Conservation (phyloP, 1,284 basidiomycete species). For the Microbotryomycetes sp. region DNA sequence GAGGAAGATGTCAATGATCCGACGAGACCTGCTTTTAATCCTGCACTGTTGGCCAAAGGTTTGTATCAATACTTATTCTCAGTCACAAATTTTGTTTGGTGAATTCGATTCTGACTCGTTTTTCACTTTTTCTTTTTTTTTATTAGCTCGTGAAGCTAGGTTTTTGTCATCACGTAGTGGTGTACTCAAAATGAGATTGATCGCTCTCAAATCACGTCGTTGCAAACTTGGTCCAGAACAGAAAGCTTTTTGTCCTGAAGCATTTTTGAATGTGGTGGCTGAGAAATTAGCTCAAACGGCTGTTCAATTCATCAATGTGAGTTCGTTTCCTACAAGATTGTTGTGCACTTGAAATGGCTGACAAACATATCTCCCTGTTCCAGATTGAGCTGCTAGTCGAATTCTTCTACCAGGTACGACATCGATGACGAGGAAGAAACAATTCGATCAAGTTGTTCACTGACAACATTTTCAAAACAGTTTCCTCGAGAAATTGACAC, state of each 20-base stretch:
- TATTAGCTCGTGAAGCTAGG: constrained; percentile 78
- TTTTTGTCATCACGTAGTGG: constrained; percentile 73
- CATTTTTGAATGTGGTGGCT: constrained; percentile 91
- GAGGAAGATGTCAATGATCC: constrained; percentile 49
- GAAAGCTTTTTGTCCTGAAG: constrained; percentile 88
- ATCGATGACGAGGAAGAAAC: no score
- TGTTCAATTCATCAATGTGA: constrained; percentile 84
- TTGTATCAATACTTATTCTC: constrained; percentile 37
- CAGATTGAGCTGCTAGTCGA: constrained; percentile 90
- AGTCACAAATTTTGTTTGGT: not conserved
- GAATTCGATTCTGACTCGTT: constrained; percentile 5
- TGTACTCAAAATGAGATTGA: constrained; percentile 75
- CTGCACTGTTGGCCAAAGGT: constrained; percentile 85
- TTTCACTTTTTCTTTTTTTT: constrained; percentile 9
- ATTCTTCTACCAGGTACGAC: constrained; percentile 88
- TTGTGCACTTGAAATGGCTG: no score
- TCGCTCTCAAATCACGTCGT: constrained; percentile 76
- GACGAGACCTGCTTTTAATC: constrained; percentile 59
- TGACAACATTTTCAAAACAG: constrained; percentile 45
- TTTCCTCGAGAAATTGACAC: constrained; percentile 97
- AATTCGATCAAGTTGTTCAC: not conserved
- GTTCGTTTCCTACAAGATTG: constrained; percentile 1
- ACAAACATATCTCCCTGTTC: not conserved
- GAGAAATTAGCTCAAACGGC: constrained; percentile 95
- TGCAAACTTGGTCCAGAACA: constrained; percentile 78